phyloP scores from a whole-genome alignment of 345 rosid species.

The Hibiscus tridactylites region DNA sequence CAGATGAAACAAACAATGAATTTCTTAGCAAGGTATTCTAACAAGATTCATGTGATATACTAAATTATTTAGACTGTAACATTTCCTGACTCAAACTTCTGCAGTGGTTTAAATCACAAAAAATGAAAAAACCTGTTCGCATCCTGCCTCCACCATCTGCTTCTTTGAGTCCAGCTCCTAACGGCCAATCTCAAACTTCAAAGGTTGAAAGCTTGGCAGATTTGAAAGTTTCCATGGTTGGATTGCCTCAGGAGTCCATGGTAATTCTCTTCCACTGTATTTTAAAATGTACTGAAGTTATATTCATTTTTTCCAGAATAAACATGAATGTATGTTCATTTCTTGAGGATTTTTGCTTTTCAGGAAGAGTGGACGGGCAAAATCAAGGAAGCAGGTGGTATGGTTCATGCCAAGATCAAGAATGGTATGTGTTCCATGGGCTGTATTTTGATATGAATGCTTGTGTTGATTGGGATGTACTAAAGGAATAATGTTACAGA shows the following conservation, averaged over 20 bases:
- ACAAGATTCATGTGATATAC: not conserved
- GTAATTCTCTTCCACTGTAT: constrained; percentile 27
- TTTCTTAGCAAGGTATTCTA: constrained; percentile 55
- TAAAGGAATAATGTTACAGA: constrained; percentile 41
- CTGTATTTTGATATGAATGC: not conserved
- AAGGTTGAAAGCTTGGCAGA: constrained; percentile 60
- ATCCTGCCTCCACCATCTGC: constrained; percentile 41
- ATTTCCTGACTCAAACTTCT: constrained; percentile 14
- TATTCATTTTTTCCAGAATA: not conserved
- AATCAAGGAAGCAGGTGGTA: constrained; percentile 70
- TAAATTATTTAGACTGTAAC: constrained; percentile 10
- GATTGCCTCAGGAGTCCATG: constrained; percentile 48
- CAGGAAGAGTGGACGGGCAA: constrained; percentile 81
- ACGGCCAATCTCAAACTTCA: constrained; percentile 33
- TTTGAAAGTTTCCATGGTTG: constrained; percentile 60
- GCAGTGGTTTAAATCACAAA: constrained; percentile 93
- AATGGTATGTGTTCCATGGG: constrained; percentile 40
- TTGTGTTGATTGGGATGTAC: constrained; percentile 5
- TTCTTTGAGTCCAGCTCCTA: constrained; percentile 37
- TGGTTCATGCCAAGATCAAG: constrained; percentile 60
- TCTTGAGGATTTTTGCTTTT: constrained; percentile 20
- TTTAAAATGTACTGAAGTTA: not conserved
- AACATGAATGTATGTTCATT: not conserved
- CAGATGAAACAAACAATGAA: constrained; percentile 54
- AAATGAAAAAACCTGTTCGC: constrained; percentile 53